Evolutionary conservation across 176 grass and related monocot species (phyloP).

Genomic region (Rhipidocladum racemiflorum): DNA sequence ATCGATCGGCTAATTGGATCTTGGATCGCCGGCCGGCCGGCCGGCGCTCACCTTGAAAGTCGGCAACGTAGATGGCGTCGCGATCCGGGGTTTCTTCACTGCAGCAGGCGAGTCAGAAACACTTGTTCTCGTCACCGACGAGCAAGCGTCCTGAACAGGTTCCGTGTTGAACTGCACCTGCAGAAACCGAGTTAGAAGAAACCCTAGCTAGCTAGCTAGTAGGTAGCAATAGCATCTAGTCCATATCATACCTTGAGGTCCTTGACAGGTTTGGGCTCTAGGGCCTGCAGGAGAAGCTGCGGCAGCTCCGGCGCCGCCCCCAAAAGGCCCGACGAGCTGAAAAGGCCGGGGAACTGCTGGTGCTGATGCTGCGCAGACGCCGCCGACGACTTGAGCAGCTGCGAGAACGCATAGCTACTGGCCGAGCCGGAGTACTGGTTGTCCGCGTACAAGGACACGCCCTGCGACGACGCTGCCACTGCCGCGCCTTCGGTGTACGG

Average conservation of each 20-base stretch:
- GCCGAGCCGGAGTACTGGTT: conserved; percentile 15
- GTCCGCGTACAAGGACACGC: neutral
- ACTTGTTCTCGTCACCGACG: conserved; percentile 31
- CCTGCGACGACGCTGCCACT: neutral
- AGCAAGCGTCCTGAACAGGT: conserved; percentile 41
- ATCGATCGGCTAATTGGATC: neutral
- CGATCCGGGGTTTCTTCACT: conserved; percentile 58
- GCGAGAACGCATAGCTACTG: neutral
- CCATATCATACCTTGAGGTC: neutral
- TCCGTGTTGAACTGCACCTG: conserved; percentile 29
- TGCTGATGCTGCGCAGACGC: neutral
- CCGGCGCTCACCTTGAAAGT: conserved; percentile 67
- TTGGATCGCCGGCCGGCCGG: too few species aligned
- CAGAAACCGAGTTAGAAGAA: conserved; percentile 2
- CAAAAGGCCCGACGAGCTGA: conserved; percentile 12
- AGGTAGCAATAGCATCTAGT: too few species aligned
- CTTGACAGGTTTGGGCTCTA: conserved; percentile 1
- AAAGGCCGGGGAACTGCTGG: conserved; percentile 14
- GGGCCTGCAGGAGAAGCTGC: conserved; percentile 21
- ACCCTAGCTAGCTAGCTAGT: conserved; percentile 5
- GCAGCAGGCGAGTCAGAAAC: conserved; percentile 8
- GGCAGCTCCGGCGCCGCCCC: neutral
- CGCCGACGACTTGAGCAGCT: neutral
- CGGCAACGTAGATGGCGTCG: conserved; percentile 57
- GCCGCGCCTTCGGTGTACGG: neutral